phyloP scores from a whole-genome alignment of 352 stramenopile genomes.

The Phytophthora lateralis region DNA sequence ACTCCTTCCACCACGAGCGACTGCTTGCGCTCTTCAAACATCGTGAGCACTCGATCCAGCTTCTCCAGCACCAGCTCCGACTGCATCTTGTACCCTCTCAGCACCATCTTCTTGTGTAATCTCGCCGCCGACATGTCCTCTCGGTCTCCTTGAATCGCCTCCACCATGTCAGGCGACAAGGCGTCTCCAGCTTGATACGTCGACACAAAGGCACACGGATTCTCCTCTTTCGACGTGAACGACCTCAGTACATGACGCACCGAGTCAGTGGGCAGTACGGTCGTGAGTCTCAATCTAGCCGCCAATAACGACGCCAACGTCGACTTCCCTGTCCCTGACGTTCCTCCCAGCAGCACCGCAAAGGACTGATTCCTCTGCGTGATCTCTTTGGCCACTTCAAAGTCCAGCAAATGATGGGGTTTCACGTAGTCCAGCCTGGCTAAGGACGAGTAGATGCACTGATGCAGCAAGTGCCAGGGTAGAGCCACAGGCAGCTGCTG shows the following conservation, averaged over 20 bases:
- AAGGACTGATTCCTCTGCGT: constrained; percentile 88
- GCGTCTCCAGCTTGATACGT: constrained; percentile 90
- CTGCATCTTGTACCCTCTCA: constrained; percentile 86
- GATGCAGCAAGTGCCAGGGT: constrained; percentile 78
- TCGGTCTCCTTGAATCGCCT: constrained; percentile 45
- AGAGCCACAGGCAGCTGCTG: constrained; percentile 29
- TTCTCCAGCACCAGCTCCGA: constrained; percentile 84
- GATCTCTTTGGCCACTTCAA: constrained; percentile 87
- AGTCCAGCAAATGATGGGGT: constrained; percentile 83
- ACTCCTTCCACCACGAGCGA: constrained; percentile 89
- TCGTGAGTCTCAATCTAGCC: constrained; percentile 78
- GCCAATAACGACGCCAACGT: constrained; percentile 84
- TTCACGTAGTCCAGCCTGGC: constrained; percentile 85
- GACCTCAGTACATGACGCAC: constrained; percentile 82
- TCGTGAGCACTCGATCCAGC: constrained; percentile 80
- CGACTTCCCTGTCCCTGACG: constrained; percentile 86
- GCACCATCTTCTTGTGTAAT: constrained; percentile 82
- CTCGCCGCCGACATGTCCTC: constrained; percentile 70
- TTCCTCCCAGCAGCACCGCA: constrained; percentile 85
- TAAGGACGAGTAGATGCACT: constrained; percentile 83
- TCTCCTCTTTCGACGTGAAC: constrained; percentile 83
- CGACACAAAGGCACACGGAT: constrained; percentile 84
- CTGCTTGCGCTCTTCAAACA: constrained; percentile 84
- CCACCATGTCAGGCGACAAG: constrained; percentile 52
- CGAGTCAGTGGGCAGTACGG: constrained; percentile 85